Evolutionary conservation across 441 rosid species (phyloP), one percentile per base, ranked within the genome.

Genomic region (Macaranga tanarius): DNA sequence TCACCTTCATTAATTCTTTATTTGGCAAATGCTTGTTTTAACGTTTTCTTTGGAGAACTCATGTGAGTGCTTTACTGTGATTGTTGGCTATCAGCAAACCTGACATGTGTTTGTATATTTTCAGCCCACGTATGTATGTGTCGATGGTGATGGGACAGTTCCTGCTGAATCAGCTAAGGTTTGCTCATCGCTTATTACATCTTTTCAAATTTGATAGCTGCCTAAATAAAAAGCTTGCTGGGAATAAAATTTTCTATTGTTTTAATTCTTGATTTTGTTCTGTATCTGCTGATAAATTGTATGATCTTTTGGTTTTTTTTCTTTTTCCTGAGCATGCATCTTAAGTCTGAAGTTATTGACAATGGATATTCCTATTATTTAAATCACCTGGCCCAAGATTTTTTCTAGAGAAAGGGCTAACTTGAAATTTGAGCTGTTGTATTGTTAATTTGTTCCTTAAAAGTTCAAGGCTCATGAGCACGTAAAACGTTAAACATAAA

Each of bases 81-180:
- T 13, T 55, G 59, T 75, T 61, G 57, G 20, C 9, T 52, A 42
- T 62, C 71, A 16, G 15, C 38, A 55, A 76, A n/a, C 28, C 66
- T 76, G 65, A 75, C 62, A 42, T 61, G 17, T 74, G 40, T 69
- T 67, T 64, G 19, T 73, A 64, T 68, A 9, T 80, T 75, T 84
- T 66, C 92, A 92, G 97, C 93, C 99, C 5, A 83, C 71, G 3
- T 95, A 88, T 80, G 84, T 90, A 73, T 95, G 90, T 44, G 89
- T 92, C 58, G 97, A 95, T 70, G 97, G 99, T 26, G 99, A 92
- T 77, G 99, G 99, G 65, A 95, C 99, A 74, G 99, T 95, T 80
- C 97, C 99, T 5, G 73, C 84, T 10, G 95, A 95, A 80, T 92
- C 99, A 68, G 88, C 97, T 50, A 89, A 84, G 97, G 99, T 94